A percentile compares a stretch with the other conserved stretches of the same genome.
Conservation (phyloP, 306 rosid species). For the Vigna trinervia region DNA sequence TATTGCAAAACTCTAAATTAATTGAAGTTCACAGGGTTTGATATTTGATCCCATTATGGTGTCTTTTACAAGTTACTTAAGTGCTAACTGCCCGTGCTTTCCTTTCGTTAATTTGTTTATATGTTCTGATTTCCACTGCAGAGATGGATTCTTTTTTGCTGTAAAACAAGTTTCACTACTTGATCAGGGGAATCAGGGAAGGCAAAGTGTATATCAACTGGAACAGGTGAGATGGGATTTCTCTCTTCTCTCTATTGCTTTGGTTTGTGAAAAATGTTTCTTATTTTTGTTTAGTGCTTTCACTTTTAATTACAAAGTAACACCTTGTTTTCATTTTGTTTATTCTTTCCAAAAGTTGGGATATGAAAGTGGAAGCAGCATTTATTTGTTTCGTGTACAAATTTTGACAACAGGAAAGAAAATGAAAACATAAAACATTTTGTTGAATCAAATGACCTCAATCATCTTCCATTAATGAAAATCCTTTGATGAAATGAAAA, state of each 20-base stretch:
- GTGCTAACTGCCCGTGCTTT: slow-evolving; percentile 30
- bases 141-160: slow-evolving; percentile 78
- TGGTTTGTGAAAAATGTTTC: neutral
- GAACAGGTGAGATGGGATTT: slow-evolving; percentile 67
- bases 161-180: slow-evolving; percentile 91
- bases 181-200: slow-evolving; percentile 79
- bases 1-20: neutral
- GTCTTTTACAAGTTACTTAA: neutral
- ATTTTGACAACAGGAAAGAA: neutral
- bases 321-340: neutral
- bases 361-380: neutral
- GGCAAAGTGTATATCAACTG: slow-evolving; percentile 78
- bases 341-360: neutral
- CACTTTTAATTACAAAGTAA: neutral
- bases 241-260: slow-evolving; percentile 39
- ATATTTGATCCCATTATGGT: slow-evolving; percentile 6
- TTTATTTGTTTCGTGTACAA: neutral
- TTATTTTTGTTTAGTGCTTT: neutral
- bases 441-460: neutral
- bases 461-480: slow-evolving; percentile 11
- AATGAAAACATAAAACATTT: neutral
- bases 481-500: neutral
- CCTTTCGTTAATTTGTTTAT: neutral
- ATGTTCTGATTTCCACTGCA: slow-evolving; percentile 43
- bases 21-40: slow-evolving; percentile 6